Evolutionary conservation across 768 basidiomycete genomes (phyloP).

Genomic region (Tephrocybe sp.): DNA sequence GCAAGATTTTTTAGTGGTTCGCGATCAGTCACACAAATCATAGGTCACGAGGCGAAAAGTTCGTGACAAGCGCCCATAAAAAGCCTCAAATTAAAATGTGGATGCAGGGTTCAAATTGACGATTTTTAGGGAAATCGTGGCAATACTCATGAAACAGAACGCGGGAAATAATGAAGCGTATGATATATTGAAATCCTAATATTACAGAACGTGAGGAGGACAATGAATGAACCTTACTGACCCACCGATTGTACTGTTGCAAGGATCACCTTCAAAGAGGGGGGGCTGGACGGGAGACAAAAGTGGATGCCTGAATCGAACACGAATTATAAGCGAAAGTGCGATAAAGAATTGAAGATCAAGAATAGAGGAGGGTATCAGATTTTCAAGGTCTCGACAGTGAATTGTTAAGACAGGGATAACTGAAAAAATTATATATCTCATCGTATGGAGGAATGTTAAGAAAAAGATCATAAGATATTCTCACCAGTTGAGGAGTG

Average conservation of each 20-base stretch:
- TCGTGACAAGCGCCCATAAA: background rate
- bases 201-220: too few relatives aligned
- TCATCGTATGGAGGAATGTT: slow-evolving; percentile 21
- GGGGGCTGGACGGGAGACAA: too few relatives aligned
- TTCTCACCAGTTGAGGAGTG: background rate
- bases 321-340: background rate
- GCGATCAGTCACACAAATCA: background rate
- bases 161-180: too few relatives aligned
- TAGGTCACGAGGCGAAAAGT: background rate
- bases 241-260: too few relatives aligned
- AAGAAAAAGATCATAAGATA: background rate
- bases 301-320: background rate
- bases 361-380: slow-evolving; percentile 30
- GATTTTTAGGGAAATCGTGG: too few relatives aligned
- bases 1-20: background rate
- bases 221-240: too few relatives aligned
- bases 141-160: too few relatives aligned
- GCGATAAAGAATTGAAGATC: slow-evolving; percentile 1
- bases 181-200: slow-evolving; percentile 6
- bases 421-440: slow-evolving; percentile 31
- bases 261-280: too few relatives aligned
- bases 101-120: too few relatives aligned
- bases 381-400: slow-evolving; percentile 32
- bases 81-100: background rate
- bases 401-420: slow-evolving; percentile 31